Conservation (phyloP, 2,329 filamentous ascomycete genomes). For the Trichoderma koningii region DNA sequence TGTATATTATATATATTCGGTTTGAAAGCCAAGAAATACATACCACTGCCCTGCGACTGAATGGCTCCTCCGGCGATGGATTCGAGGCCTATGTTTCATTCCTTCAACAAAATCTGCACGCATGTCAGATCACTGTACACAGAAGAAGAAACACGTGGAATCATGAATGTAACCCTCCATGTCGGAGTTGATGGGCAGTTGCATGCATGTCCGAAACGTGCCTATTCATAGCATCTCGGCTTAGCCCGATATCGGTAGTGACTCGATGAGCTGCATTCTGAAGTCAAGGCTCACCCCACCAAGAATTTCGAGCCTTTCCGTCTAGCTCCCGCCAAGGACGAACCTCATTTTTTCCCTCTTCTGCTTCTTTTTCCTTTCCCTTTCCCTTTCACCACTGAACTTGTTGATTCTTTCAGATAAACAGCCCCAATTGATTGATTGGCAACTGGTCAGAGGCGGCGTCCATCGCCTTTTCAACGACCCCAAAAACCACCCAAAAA, state of each 20-base stretch:
- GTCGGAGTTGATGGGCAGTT: not conserved
- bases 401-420: not conserved
- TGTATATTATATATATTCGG: too few species aligned
- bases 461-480: conserved; percentile 12
- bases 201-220: too few species aligned
- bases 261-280: conserved; percentile 20
- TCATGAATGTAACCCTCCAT: not conserved
- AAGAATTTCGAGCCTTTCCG: conserved; percentile 15
- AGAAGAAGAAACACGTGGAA: not conserved
- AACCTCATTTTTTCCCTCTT: too few species aligned
- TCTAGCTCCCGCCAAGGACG: not conserved
- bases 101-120: too few species aligned
- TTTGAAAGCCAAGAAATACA: too few species aligned
- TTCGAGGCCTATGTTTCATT: too few species aligned
- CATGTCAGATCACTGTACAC: too few species aligned
- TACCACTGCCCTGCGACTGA: too few species aligned
- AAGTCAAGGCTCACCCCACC: conserved; percentile 17
- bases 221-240: not conserved
- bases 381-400: too few species aligned
- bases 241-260: conserved; percentile 23
- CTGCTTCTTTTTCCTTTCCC: too few species aligned
- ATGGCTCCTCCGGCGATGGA: too few species aligned
- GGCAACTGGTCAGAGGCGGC: conserved; percentile 17
- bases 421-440: not conserved
- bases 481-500: not conserved